Base-by-base conservation (phyloP, 164 flowering plant species). In the Houttuynia cordata region DNA sequence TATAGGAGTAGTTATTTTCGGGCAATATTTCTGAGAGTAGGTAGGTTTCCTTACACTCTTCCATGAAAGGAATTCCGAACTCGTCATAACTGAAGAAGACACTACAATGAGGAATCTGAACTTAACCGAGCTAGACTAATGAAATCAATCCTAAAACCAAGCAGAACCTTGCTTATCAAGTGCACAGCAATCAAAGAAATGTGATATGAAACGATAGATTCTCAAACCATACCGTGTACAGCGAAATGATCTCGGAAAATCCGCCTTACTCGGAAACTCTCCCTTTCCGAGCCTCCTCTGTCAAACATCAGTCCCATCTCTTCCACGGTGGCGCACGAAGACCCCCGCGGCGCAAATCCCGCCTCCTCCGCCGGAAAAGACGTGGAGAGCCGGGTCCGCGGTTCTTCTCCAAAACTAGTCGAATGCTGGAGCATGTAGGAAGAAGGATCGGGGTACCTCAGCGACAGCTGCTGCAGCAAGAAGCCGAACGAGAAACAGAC, bases 311-410 rank as follows among this genome's bases (percentile, higher is more conserved):
- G 64, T 23, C 98, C 96, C 96, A 92, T 92, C 67, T 89, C 83
- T 51, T 92, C 93, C 14, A 92, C 98, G 47, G 85, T 87, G 1
- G 98, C 98, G 66, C 96, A 92, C 21, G 78, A 54, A 24, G 58
- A 25, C 62, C 37, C 10, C 59, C 40, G 51, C 19, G 23, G 10
- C 8, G 17, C 25, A 8, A 13, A 24, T n/a, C n/a, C n/a, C n/a
- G n/a, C n/a, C n/a, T n/a, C n/a, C 41, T n/a, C 37, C 37, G 37
- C 37, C 37, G 4, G 37, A 30, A 2, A 6, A 6, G 6, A 30
- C 37, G 4, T 2, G 37, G 37, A 30, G 37, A 30, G 37, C 37
- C 37, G 37, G 2, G 15, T 42, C n/a, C n/a, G n/a, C 50, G 21
- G 22, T 6, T 61, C 50, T 10, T 5, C 22, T 0, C 0, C 58